A percentile compares a stretch with the other conserved stretches of the same genome.
Evolutionary conservation across 345 rosid genomes (phyloP).

Genomic region (Populus alba): DNA sequence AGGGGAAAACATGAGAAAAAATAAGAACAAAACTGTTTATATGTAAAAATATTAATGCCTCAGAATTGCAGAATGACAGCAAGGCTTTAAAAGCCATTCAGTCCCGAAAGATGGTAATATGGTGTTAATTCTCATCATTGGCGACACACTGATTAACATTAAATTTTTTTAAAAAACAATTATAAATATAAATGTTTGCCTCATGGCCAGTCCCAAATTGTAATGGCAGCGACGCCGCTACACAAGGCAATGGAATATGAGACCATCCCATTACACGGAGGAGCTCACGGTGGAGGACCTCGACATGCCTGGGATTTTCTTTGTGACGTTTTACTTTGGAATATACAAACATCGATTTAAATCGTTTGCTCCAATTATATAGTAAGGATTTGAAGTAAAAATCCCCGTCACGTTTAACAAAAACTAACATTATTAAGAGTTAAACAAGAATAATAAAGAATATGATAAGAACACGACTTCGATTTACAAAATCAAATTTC

Average conservation of each 20-base stretch:
- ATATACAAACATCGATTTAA: neutral
- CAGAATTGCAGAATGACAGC: slow-evolving; percentile 56
- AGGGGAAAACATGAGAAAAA: no score
- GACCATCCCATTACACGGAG: neutral
- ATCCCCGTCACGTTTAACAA: neutral
- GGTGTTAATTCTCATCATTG: slow-evolving; percentile 33
- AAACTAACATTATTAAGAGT: neutral
- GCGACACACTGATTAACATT: slow-evolving; percentile 3
- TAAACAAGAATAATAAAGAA: neutral
- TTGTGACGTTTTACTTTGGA: neutral
- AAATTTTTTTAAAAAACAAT: neutral
- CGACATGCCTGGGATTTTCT: neutral
- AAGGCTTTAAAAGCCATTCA: slow-evolving; percentile 45
- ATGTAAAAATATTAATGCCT: slow-evolving; percentile 19
- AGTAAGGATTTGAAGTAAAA: neutral
- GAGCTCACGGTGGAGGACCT: neutral
- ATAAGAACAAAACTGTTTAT: no score
- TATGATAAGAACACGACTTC: neutral
- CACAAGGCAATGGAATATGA: slow-evolving; percentile 2
- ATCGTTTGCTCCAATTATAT: neutral
- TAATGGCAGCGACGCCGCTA: slow-evolving; percentile 2
- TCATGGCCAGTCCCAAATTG: neutral
- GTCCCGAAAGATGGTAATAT: slow-evolving; percentile 56
- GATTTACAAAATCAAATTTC: no score
- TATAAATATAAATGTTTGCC: neutral